Evolutionary conservation across 352 stramenopile genomes (phyloP), one percentile per base, ranked within the genome.

Genomic region (Globisporangium nodosum): DNA sequence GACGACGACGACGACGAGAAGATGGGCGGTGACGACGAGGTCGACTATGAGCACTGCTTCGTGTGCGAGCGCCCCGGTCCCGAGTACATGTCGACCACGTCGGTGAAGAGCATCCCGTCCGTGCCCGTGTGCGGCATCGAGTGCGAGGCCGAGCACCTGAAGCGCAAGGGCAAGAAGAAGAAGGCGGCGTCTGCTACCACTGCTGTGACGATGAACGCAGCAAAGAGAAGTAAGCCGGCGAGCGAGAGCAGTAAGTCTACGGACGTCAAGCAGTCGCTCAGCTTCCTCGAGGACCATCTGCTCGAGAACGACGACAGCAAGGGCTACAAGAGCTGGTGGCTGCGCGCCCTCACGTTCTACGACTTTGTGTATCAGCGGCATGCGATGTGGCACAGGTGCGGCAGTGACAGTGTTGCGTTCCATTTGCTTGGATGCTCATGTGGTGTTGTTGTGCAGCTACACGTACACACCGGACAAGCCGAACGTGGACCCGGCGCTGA

Each of bases 321-420:
- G 52, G 76, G 78, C n/a, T 90, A 92, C 65, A 92, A 89, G 61
- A 93, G 83, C 60, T 93, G 83, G 83, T 93, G 83, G 83, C 77
- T 90, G 37, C 81, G 83, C 30, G 83, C 83, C 13, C 63, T 93
- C 18, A 83, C 83, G 37, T 91, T 89, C 59, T 93, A 90, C 65
- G 81, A 93, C 61, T 93, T 89, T 61, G 79, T 90, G 45, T 93
- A 91, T 61, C 83, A 93, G 56, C 83, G 83, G 24, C 83, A 93
- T 48, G 81, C 81, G 50, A 93, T 93, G 83, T 91, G 83, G 81
- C 81, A 93, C 61, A 88, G 66, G 65, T 74, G 49, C 33, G 24
- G 24, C 24, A 27, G 24, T 27, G 24, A 1, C 24, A 27, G 24
- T 27, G 24, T 27, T 27, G 11, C 37, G 12, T 6, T 39, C 3